phyloP scores from a whole-genome alignment of 805 yeast species.

The Yamadazyma sp. region DNA sequence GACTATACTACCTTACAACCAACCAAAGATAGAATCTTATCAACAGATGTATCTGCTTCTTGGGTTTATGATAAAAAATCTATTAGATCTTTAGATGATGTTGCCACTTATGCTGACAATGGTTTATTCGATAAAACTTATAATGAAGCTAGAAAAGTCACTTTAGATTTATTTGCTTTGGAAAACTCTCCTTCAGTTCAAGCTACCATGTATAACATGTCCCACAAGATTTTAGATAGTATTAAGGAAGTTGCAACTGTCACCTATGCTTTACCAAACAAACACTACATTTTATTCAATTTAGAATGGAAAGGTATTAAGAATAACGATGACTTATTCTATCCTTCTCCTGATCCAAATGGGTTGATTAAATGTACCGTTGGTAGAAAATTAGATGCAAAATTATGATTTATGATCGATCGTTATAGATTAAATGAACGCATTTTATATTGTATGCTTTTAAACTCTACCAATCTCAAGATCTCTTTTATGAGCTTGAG shows the following conservation, averaged over 20 bases:
- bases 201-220: constrained; percentile 95
- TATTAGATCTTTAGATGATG: constrained; percentile 47
- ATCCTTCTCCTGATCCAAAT: constrained; percentile 90
- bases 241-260: constrained; percentile 62
- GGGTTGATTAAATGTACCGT: constrained; percentile 89
- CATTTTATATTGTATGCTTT: too few species aligned
- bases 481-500: background rate
- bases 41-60: constrained; percentile 76
- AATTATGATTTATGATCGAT: too few species aligned
- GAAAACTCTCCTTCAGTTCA: constrained; percentile 94
- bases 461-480: background rate
- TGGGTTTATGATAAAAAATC: constrained; percentile 63
- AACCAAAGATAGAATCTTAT: constrained; percentile 78
- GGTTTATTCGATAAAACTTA: constrained; percentile 67
- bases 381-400: constrained; percentile 51
- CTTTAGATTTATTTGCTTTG: constrained; percentile 73
- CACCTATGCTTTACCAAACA: constrained; percentile 80
- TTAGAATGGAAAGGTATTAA: constrained; percentile 80
- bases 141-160: constrained; percentile 59
- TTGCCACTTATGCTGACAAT: constrained; percentile 50
- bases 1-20: constrained; percentile 88
- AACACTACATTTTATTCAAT: constrained; percentile 82
- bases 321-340: constrained; percentile 79
- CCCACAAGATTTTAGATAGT: constrained; percentile 59
- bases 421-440: too few species aligned